Evolutionary conservation across 176 grass and related monocot species (phyloP), one percentile per base, ranked within the genome.

Genomic region (Tillandsia fasciculata): DNA sequence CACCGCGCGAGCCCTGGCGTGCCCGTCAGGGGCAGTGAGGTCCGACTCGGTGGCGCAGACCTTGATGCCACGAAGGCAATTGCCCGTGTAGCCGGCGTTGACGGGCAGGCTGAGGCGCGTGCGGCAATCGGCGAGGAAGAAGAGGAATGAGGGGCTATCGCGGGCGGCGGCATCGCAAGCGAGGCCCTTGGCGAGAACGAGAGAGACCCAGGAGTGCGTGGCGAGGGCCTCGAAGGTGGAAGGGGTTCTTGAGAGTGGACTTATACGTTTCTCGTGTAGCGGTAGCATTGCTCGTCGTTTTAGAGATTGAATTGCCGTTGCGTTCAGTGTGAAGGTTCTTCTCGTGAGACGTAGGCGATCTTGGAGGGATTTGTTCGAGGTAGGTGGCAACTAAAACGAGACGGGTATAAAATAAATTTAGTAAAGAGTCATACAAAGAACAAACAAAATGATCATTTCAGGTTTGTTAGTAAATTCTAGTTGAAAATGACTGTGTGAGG

Each of bases 111-210:
- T 24, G 0, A 82, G 63, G 0, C 87, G 87, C 2, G 78, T 9
- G 0, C 87, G 82, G 13, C 84, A 76, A 68, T 81, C 87, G 7
- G 79, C 82, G 0, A 82, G 71, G 86, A 82, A 89, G 11, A 72
- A 2, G 47, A 89, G 72, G 71, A 82, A 68, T 26, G 78, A 78
- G 78, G 78, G 76, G 3, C 76, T 65, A 6, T 53, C 18, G 48
- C 20, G 1, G 50, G 72, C 56, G 63, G 53, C 6, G 68, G 78
- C 83, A 0, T 54, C 69, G 78, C 84, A 87, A 7, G 69, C 15
- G 18, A 74, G 72, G 0, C 84, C 77, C 11, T 71, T 54, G 11
- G 74, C 12, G 47, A 75, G 61, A 1, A 77, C 64, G 70, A 76
- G 33, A 42, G 33, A 42, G 33, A 42, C 4, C 33, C 33, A 68